Evolutionary conservation across 1,139 yeast genomes (phyloP), one percentile per base, ranked within the genome.

Genomic region (Saccharomyces hybrid): DNA sequence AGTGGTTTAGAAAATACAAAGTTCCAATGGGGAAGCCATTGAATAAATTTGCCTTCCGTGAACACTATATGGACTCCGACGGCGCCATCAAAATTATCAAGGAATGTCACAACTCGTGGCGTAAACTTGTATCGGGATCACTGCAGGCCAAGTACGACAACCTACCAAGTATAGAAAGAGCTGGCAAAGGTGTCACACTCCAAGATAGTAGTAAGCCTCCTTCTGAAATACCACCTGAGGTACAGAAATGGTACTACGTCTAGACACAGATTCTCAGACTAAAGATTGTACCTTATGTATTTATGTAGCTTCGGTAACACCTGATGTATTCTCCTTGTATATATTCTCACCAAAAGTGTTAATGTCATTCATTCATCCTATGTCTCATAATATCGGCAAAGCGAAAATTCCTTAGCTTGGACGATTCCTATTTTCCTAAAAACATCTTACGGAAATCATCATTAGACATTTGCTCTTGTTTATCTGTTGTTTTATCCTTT

Each of bases 1-100:
- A 79, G 70, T 93, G 99, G 99, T 91, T 93, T 79, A 86, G 91
- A 75, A 86, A 87, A 72, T 93, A 93, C 80, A 93, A 93, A 75
- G 81, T 88, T 56, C 99, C 99, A 47, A 95, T 88, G 67, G 96
- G 96, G 44, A 91, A 91, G 76, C 88, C 91, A 57, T 84, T 80
- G 70, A 91, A 91, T 74, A 80, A 80, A 68, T 91, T 91, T 70
- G 96, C 95, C 19, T 88, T 86, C 78, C 76, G 85, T 57, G 96
- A 96, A 57, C 82, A 86, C 68, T 86, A 87, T 75, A 78, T 83
- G 71, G 80, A 81, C 76, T 80, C 80, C 65, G 78, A 80, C 60
- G 82, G 85, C 65, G 91, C 97, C 32, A 74, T 85, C 63, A 81
- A 80, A 60, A 78, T 89, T 54, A 77, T 91, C 60, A 75, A 80